A percentile compares a stretch with the other conserved stretches of the same genome.
Evolutionary conservation across 345 rosid genomes (phyloP).

Genomic region (Gossypium australe): DNA sequence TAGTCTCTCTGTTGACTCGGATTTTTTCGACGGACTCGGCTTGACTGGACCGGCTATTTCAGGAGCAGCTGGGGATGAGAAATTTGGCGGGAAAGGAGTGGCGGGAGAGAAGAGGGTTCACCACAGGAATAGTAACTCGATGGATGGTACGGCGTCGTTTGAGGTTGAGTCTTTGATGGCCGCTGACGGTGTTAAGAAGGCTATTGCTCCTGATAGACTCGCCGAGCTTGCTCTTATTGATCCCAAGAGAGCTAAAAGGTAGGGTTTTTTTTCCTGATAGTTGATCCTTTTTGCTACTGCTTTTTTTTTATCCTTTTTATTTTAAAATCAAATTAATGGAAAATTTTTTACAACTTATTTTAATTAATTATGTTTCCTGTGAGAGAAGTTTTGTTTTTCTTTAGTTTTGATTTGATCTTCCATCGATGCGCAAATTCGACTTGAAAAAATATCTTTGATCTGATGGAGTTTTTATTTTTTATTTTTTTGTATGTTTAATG

Average conservation of each 20-base stretch:
- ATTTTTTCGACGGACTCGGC: slow-evolving; percentile 55
- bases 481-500: too few relatives aligned
- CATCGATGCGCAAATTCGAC: too few relatives aligned
- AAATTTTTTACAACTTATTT: background rate
- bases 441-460: too few relatives aligned
- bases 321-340: background rate
- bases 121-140: slow-evolving; percentile 73
- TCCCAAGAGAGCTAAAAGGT: slow-evolving; percentile 98
- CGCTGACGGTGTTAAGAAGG: slow-evolving; percentile 61
- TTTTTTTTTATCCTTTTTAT: background rate
- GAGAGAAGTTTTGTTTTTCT: background rate
- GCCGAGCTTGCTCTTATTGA: slow-evolving; percentile 89
- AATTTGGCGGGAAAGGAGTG: slow-evolving; percentile 31
- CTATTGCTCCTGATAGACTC: slow-evolving; percentile 72
- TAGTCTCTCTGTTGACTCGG: slow-evolving; percentile 86
- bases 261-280: background rate
- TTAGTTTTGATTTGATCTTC: background rate
- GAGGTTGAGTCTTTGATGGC: slow-evolving; percentile 48
- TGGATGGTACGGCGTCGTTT: slow-evolving; percentile 71
- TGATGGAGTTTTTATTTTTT: too few relatives aligned
- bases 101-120: slow-evolving; percentile 42
- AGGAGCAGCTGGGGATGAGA: slow-evolving; percentile 28
- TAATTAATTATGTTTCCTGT: background rate
- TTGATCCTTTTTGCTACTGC: background rate
- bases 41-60: slow-evolving; percentile 22